These are phyloP conservation scores for Hericium erinaceus DNA, from an alignment of 768 basidiomycete species.

Conservation along the genomic window DNA sequence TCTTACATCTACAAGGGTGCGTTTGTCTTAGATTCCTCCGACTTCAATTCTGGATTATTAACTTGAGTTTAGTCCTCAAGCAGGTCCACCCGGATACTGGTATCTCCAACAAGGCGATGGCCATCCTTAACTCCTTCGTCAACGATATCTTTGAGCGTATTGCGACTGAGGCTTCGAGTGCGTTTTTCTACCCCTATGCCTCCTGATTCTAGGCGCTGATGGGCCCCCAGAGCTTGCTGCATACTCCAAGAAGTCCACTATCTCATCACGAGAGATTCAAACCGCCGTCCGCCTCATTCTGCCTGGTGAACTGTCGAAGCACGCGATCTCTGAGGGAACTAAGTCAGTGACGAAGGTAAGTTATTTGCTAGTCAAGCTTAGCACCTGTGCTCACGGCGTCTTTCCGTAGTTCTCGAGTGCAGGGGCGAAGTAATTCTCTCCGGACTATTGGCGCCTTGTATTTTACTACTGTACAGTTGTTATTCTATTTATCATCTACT, in stretches of 20 bases:
- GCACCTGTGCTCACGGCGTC: background rate
- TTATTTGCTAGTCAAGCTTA: background rate
- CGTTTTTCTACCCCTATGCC: slow-evolving; percentile 15
- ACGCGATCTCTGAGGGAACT: slow-evolving; percentile 94
- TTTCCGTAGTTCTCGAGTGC: slow-evolving; percentile 18
- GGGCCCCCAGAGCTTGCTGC: slow-evolving; percentile 70
- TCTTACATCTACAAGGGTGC: slow-evolving; percentile 92
- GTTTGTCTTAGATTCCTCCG: slow-evolving; percentile 11
- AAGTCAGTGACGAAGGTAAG: slow-evolving; percentile 59
- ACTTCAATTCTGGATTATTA: slow-evolving; percentile 2
- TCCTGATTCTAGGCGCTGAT: background rate
- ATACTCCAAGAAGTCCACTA: slow-evolving; percentile 98
- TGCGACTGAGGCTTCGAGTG: slow-evolving; percentile 82
- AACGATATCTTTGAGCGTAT: slow-evolving; percentile 94
- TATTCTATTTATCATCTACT: slow-evolving; percentile 2
- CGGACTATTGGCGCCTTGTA: slow-evolving; percentile 1
- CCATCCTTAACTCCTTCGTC: slow-evolving; percentile 86
- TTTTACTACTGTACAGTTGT: slow-evolving; percentile 4
- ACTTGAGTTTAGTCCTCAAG: slow-evolving; percentile 59
- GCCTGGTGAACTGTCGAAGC: slow-evolving; percentile 96
- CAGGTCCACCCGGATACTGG: slow-evolving; percentile 98
- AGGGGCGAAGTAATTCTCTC: slow-evolving; percentile 14
- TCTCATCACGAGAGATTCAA: slow-evolving; percentile 97
- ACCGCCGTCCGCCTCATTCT: slow-evolving; percentile 92
- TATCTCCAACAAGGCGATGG: slow-evolving; percentile 97